Evolutionary conservation across 345 rosid genomes (phyloP), one percentile per base, ranked within the genome.

Genomic region (Arabis hirsuta): DNA sequence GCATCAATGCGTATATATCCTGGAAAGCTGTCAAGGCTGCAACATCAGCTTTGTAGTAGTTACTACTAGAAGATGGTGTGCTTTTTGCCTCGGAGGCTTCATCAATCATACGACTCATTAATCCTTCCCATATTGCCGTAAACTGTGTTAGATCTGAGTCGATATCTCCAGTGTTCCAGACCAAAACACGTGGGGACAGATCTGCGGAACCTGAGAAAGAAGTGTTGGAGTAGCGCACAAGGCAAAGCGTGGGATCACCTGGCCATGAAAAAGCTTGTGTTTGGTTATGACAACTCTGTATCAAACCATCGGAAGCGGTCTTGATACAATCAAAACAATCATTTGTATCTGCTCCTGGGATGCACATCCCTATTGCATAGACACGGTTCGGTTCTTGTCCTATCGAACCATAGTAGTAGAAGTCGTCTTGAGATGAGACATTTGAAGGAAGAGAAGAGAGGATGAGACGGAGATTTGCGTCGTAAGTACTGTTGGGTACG

Each of bases 161-260:
- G 11, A 73, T n/a, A 22, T 34, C 10, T 62, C 20, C 46, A 19
- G 10, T 53, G 54, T 29, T 62, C 1, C 0, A 1, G 12, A 3
- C 0, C 45, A 3, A 0, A 0, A 0, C 0, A 1, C 0, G 1
- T 19, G 65, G 65, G 29, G 31, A 4, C 6, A 2, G 7, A 5
- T 57, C 69, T 36, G 10, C 8, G 4, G 48, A 6, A 4, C 76
- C 70, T 0, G 44, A 58, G 58, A 85, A 55, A 14, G 76, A 50
- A 27, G 70, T 60, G 52, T 84, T 77, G 43, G 87, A 31, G 65
- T 83, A 85, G 9, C 82, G 81, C 9, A 81, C 42, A 71, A 61
- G 34, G 42, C 89, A 84, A 62, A 62, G 43, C 46, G 63, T 62
- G 12, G 67, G 42, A 2, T 62, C 12, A 12, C 72, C 78, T n/a